A percentile compares a stretch with the other conserved stretches of the same genome.
Evolutionary conservation across 2,329 filamentous ascomycete species (phyloP).

Genomic region (Phoma sp.): DNA sequence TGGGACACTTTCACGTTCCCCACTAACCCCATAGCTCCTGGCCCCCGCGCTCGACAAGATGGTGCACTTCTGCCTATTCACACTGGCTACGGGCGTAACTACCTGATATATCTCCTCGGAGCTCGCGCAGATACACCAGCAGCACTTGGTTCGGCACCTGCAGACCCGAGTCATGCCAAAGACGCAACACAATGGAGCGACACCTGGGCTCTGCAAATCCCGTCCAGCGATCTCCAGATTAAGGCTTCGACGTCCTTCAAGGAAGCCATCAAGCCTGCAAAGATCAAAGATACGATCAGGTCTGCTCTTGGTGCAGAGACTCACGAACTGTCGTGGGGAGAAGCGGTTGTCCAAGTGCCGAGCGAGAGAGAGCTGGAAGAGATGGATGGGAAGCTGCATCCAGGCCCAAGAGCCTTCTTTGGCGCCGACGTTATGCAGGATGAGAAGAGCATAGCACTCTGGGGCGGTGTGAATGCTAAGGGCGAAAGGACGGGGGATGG

Average conservation of each 20-base stretch:
- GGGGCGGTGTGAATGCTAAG: constrained; percentile 53
- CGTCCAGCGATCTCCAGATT: constrained; percentile 41
- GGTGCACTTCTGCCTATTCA: constrained; percentile 50
- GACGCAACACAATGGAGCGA: constrained; percentile 47
- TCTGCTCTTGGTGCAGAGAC: constrained; percentile 49
- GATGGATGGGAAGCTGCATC: constrained; percentile 52
- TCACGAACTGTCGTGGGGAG: constrained; percentile 51
- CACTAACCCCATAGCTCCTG: constrained; percentile 52
- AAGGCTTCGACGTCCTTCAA: constrained; percentile 30
- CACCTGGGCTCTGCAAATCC: constrained; percentile 54
- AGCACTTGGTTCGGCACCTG: not conserved
- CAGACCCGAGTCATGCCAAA: constrained; percentile 18
- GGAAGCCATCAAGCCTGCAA: constrained; percentile 49
- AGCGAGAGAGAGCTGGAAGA: constrained; percentile 38
- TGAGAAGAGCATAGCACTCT: constrained; percentile 47
- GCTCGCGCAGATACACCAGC: constrained; percentile 18
- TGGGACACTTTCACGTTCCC: constrained; percentile 52
- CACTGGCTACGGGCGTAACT: constrained; percentile 54
- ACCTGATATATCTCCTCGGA: constrained; percentile 53
- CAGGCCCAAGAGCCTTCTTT: constrained; percentile 51
- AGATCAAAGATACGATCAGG: constrained; percentile 53
- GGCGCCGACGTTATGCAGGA: constrained; percentile 49
- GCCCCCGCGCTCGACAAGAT: constrained; percentile 48
- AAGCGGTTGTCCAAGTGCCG: constrained; percentile 49
- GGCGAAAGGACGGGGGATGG: constrained; percentile 53